Base-by-base conservation (phyloP, 228 moss, liverwort and hornwort species). In the Sphagnum magellanicum region DNA sequence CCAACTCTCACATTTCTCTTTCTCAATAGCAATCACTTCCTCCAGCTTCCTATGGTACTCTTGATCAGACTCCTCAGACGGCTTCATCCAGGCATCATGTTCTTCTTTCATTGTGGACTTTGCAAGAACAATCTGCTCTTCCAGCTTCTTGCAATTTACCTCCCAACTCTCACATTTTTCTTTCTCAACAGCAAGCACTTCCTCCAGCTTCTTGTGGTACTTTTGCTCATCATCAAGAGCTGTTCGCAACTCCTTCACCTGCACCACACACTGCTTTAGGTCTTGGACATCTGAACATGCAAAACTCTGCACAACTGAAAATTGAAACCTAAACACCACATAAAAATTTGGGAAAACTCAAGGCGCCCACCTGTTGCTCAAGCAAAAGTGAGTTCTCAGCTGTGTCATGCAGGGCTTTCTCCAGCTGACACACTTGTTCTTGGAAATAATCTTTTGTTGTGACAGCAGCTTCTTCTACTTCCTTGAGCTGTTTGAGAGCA, bases 321-420 rank as follows among this genome's bases (percentile, higher is more conserved):
- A 32, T 32, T 32, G 32, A 32, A 32, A 32, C 32, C 32, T 32
- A 32, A 32, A 32, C 3, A 32, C 32, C 32, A 32, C 32, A 32
- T 32, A 32, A 32, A 32, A 2, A 32, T 32, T 32, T 3, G 32
- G 32, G 32, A 32, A 32, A 32, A 32, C 32, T 32, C 53, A 47
- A 32, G 52, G 60, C 49, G 64, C 82, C 67, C 64, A 89, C 93
- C 91, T 80, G 81, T 74, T 89, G 77, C 69, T 77, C 75, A 48
- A 79, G 81, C 16, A 75, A 67, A 32, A 76, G 72, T 64, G 66
- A 69, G 69, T 76, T 82, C 51, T 75, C 85, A 53, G 73, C 76
- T 12, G 66, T 86, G 61, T 65, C 64, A 78, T 83, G 78, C 74
- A 89, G 74, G 59, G 78, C 79, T 48, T 84, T 71, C 67, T 89